A percentile compares a stretch with the other conserved stretches of the same genome.
Conservation (phyloP, 179 eudicot species). For the Carnegiea gigantea region DNA sequence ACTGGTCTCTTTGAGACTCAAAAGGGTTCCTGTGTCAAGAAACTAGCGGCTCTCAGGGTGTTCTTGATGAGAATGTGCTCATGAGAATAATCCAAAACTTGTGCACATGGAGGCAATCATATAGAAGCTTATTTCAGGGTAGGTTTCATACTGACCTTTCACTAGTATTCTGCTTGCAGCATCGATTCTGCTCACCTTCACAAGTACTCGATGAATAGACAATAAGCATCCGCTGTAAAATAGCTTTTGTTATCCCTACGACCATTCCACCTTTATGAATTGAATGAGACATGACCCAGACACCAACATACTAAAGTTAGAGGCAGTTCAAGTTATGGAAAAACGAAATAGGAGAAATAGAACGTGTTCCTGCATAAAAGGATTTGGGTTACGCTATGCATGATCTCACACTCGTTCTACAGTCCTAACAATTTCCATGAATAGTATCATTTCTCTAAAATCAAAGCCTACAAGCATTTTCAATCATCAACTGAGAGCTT, state of each 20-base stretch:
- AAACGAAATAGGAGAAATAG: not conserved
- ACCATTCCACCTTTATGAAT: slow-evolving; percentile 27
- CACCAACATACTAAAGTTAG: slow-evolving; percentile 13
- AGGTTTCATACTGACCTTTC: slow-evolving; percentile 29
- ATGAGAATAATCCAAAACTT: slow-evolving; percentile 26
- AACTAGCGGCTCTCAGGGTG: slow-evolving; percentile 24
- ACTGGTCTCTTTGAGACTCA: slow-evolving; percentile 32
- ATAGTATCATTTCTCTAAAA: not conserved
- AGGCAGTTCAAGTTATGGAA: slow-evolving; percentile 18
- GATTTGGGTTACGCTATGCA: not conserved
- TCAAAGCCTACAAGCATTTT: not conserved
- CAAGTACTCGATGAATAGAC: slow-evolving; percentile 27
- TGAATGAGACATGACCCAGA: slow-evolving; percentile 17
- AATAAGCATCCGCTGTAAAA: slow-evolving; percentile 33
- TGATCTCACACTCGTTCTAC: not conserved
- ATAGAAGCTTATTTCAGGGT: slow-evolving; percentile 26
- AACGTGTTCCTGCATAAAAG: not conserved
- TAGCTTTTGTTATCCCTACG: slow-evolving; percentile 26
- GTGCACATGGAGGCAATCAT: slow-evolving; percentile 29
- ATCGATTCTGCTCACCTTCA: slow-evolving; percentile 36
- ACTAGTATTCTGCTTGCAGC: slow-evolving; percentile 37
- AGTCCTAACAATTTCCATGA: not conserved
- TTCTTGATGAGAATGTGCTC: slow-evolving; percentile 20
- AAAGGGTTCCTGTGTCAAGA: slow-evolving; percentile 28
- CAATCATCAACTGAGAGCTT: not conserved